Conservation (phyloP, 305 asterid genomes). For the Striga hermonthica region DNA sequence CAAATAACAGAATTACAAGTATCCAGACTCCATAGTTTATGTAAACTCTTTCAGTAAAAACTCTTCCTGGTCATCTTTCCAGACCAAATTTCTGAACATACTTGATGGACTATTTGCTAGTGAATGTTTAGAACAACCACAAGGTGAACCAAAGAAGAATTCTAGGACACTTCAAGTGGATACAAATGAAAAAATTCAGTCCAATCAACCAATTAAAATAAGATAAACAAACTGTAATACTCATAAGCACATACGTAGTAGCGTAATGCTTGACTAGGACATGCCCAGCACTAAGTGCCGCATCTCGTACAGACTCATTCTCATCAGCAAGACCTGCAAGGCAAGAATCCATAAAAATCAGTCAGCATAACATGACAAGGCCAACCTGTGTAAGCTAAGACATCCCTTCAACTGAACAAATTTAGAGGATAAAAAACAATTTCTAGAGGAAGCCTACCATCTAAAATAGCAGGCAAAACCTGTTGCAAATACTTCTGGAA, state of each 20-base stretch:
- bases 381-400: conserved; percentile 29
- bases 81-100: too few relatives aligned
- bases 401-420: conserved; percentile 11
- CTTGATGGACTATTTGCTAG: too few relatives aligned
- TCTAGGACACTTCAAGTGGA: not conserved
- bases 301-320: conserved; percentile 99
- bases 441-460: conserved; percentile 48
- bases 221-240: conserved; percentile 26
- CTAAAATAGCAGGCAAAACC: conserved; percentile 93
- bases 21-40: too few relatives aligned
- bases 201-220: conserved; percentile 1
- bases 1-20: not conserved
- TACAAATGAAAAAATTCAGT: not conserved
- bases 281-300: conserved; percentile 99
- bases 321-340: conserved; percentile 95
- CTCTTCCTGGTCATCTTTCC: too few relatives aligned
- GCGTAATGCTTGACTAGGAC: conserved; percentile 99
- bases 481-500: conserved; percentile 98
- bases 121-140: too few relatives aligned
- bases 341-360: conserved; percentile 25
- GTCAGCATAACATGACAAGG: conserved; percentile 22
- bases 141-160: too few relatives aligned
- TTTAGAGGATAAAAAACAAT: conserved; percentile 24
- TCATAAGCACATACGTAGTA: conserved; percentile 65
- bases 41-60: too few relatives aligned